Evolutionary conservation across 2,329 filamentous ascomycete genomes (phyloP), one percentile per base, ranked within the genome.

Genomic region (Curvularia lunata): DNA sequence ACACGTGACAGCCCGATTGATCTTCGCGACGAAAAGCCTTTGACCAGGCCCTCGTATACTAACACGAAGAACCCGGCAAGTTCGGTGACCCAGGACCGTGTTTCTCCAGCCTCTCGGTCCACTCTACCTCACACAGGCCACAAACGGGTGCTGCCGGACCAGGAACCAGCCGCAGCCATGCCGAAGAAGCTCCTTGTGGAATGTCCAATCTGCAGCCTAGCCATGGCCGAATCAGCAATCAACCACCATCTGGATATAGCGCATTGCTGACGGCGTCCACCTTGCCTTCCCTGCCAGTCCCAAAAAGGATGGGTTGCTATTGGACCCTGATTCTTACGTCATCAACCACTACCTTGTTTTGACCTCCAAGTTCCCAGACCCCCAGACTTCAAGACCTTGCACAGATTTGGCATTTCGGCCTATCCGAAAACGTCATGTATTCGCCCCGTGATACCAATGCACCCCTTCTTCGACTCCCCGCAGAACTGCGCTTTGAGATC

Each of bases 181-280:
- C 54, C 58, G 19, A 65, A 72, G 53, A 71, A 62, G 21, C 21
- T 64, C 2, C 54, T 73, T 4, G 71, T 78, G 0, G 57, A 69
- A n/a, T 80, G 78, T 45, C 78, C 78, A 3, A 79, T 80, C 46
- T 79, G 78, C 56, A 67, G 64, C 34, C 19, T 57, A 4, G 52
- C 37, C 1, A 48, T 79, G 43, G 62, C 64, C 5, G 71, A 75
- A 47, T 58, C 66, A 40, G 53, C 69, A 5, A 78, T 80, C 52
- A 80, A 79, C 54, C 62, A 73, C 51, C 78, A 80, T 64, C 62
- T 80, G 1, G 78, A 80, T 59, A 42, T 54, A 49, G 58, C 69
- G 56, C 73, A 75, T 59, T 52, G 61, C 37, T 61, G 52, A 47
- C 30, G 9, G 7, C 6, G 9, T 32, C n/a, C 2, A 37, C 34